Evolutionary conservation across 352 stramenopile species (phyloP).

Genomic region (Pilasporangium apinafurcum): DNA sequence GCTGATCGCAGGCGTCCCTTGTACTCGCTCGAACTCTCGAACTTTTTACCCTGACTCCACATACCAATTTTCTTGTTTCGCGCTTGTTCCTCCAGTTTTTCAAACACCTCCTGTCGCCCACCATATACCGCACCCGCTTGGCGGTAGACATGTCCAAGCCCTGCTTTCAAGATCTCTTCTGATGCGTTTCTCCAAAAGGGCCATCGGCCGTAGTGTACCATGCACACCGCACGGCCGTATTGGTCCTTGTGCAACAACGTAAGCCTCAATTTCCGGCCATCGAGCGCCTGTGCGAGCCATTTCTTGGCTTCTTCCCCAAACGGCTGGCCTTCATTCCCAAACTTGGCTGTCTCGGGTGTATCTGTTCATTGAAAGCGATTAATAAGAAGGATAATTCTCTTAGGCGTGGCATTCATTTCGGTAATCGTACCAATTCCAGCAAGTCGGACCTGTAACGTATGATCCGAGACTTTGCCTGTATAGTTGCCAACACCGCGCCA

Average conservation of each 20-base stretch:
- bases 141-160: constrained; percentile 66
- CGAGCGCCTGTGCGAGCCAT: constrained; percentile 46
- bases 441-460: constrained; percentile 83
- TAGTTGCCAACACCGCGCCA: constrained; percentile 28
- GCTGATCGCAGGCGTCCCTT: constrained; percentile 56
- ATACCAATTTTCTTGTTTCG: constrained; percentile 61
- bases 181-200: constrained; percentile 77
- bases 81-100: constrained; percentile 56
- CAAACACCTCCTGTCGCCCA: constrained; percentile 56
- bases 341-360: constrained; percentile 83
- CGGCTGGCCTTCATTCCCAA: constrained; percentile 66
- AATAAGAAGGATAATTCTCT: background rate
- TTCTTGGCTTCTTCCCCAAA: constrained; percentile 77
- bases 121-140: constrained; percentile 80
- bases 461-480: constrained; percentile 57
- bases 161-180: constrained; percentile 74
- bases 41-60: constrained; percentile 70
- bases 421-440: constrained; percentile 49
- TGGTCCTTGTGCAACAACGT: constrained; percentile 83
- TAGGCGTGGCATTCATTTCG: background rate
- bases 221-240: constrained; percentile 74
- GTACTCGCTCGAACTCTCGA: constrained; percentile 71
- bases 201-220: constrained; percentile 75
- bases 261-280: constrained; percentile 50
- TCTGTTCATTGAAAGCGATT: constrained; percentile 19